Evolutionary conservation across 164 flowering plant species (phyloP).

Genomic region (Stephania yunnanensis): DNA sequence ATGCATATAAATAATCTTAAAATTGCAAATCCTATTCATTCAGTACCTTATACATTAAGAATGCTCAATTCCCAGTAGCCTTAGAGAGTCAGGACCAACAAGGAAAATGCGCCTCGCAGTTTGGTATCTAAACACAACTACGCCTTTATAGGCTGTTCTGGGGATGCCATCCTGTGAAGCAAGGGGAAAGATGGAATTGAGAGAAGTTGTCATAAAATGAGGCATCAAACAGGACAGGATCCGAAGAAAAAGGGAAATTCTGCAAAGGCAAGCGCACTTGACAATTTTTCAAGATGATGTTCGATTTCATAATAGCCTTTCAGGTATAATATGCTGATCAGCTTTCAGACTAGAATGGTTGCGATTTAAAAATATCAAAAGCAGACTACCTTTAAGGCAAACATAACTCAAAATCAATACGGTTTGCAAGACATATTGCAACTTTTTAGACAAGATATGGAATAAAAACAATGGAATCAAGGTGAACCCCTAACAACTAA

Average conservation of each 20-base stretch:
- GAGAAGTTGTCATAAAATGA: background rate
- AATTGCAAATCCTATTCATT: background rate
- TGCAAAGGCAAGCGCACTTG: background rate
- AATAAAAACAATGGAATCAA: no score
- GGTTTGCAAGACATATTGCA: no score
- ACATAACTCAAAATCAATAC: no score
- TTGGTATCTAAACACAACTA: slow-evolving; percentile 76
- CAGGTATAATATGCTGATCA: no score
- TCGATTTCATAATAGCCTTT: background rate
- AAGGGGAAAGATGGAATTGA: background rate
- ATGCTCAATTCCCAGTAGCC: slow-evolving; percentile 58
- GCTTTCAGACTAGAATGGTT: no score
- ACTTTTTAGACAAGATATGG: no score
- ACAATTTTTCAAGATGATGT: background rate
- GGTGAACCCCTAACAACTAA: no score
- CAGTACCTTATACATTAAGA: slow-evolving; percentile 20
- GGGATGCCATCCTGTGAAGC: slow-evolving; percentile 83
- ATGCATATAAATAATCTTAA: background rate
- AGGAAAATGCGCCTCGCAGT: slow-evolving; percentile 68
- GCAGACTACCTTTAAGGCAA: no score
- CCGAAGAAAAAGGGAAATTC: background rate
- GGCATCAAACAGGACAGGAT: background rate
- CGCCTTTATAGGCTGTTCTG: slow-evolving; percentile 87
- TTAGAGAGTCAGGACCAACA: slow-evolving; percentile 72
- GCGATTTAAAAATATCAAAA: no score